Evolutionary conservation across 805 yeast genomes (phyloP).

Genomic region (Candida germanica): DNA sequence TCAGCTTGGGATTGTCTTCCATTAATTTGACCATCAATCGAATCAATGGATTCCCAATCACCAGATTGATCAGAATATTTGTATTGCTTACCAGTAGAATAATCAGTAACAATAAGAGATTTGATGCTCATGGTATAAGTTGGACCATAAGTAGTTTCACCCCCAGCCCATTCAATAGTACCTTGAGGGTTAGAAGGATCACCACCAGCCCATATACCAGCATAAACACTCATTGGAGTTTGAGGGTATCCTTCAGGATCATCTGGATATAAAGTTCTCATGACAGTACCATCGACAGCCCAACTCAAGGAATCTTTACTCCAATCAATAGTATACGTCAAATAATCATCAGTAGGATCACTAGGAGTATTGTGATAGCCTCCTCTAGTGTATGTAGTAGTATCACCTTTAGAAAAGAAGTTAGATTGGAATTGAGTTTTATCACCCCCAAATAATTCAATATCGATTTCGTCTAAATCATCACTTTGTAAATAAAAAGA

Average conservation of each 20-base stretch:
- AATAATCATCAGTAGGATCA: constrained; percentile 57
- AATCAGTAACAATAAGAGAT: constrained; percentile 61
- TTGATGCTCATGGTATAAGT: constrained; percentile 70
- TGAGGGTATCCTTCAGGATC: constrained; percentile 78
- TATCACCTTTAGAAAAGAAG: constrained; percentile 78
- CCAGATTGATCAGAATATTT: constrained; percentile 56
- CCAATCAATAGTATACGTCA: constrained; percentile 87
- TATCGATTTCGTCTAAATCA: constrained; percentile 85
- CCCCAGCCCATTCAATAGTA: constrained; percentile 84
- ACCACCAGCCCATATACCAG: constrained; percentile 85
- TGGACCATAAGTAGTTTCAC: constrained; percentile 61
- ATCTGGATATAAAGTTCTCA: constrained; percentile 59
- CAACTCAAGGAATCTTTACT: constrained; percentile 60
- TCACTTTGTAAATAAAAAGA: constrained; percentile 79
- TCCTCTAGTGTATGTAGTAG: constrained; percentile 78
- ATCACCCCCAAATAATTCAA: constrained; percentile 87
- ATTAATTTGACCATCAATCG: constrained; percentile 56
- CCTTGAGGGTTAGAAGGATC: constrained; percentile 62
- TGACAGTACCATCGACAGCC: constrained; percentile 66
- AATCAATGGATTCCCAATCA: constrained; percentile 54
- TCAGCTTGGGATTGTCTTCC: constrained; percentile 54
- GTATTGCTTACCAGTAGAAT: constrained; percentile 62
- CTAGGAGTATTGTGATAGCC: constrained; percentile 55
- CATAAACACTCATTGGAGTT: constrained; percentile 73
- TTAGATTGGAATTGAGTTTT: constrained; percentile 70